A percentile compares a stretch with the other conserved stretches of the same genome.
Conservation (phyloP, 306 rosid species). For the Vigna unguiculata region DNA sequence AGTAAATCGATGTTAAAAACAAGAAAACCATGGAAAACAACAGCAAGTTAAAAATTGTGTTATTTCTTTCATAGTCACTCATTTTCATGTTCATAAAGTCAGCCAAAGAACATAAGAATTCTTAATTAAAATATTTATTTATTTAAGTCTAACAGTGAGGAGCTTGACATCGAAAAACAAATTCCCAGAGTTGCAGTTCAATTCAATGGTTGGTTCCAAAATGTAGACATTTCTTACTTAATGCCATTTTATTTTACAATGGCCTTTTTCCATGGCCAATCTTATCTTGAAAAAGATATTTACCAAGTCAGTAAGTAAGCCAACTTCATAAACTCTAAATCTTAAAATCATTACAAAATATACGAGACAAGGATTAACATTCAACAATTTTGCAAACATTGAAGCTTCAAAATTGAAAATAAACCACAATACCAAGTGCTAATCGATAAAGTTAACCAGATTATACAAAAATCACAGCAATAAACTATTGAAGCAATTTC, state of each 20-base stretch:
- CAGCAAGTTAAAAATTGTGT: background rate
- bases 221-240: background rate
- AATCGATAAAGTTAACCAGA: background rate
- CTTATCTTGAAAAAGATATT: constrained; percentile 1
- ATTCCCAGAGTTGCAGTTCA: background rate
- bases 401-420: background rate
- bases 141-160: background rate
- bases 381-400: background rate
- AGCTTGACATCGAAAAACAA: background rate
- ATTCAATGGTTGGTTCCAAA: background rate
- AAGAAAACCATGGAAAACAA: constrained; percentile 14
- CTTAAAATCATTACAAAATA: background rate
- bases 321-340: background rate
- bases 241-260: constrained; percentile 6
- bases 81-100: background rate
- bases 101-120: background rate
- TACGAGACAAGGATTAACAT: background rate
- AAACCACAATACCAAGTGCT: background rate
- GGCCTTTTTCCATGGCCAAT: background rate
- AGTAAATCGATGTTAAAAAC: background rate
- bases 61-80: background rate
- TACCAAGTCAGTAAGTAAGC: background rate
- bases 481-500: background rate
- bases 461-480: background rate
- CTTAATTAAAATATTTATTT: background rate